Base-by-base conservation (phyloP, 139 green algal genomes). In the Microglena sp. region DNA sequence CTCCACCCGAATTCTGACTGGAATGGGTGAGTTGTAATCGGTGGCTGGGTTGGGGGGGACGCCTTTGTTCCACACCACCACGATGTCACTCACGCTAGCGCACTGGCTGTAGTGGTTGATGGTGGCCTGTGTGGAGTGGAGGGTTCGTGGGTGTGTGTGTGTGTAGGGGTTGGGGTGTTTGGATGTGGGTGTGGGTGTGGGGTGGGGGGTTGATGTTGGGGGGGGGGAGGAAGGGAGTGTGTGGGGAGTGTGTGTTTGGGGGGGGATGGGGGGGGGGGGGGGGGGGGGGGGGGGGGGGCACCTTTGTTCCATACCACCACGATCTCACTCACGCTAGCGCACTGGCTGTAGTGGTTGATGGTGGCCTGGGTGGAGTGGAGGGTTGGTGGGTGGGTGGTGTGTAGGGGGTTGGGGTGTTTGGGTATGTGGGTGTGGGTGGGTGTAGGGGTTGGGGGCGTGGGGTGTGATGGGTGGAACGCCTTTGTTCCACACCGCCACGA, bases 291-390 rank as follows among this genome's bases (percentile, higher is more conserved):
- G 28, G 69, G 64, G 1, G 74, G 44, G 33, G 31, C 32, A 55
- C 75, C 70, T 18, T 76, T 76, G 70, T 82, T 82, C 70, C 70
- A 80, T n/a, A 83, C 71, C 11, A 84, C 62, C 40, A 84, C 57
- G 18, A 84, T 73, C 28, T 79, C 65, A 0, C 11, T 32, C 34
- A 83, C 78, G 1, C 71, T 79, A 28, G 68, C 21, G 56, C 78
- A 85, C 32, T 67, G 68, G 4, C 29, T 60, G 72, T 85, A 85
- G 68, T 83, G 70, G 1, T 26, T 26, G 15, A 82, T 46, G 56
- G 76, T 81, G 15, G 62, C 34, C n/a, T 71, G 46, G 24, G 29
- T 7, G 64, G n/a, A n/a, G n/a, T n/a, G n/a, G n/a, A n/a, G n/a
- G n/a, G n/a, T n/a, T n/a, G n/a, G n/a, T n/a, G n/a, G n/a, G n/a